phyloP scores from a whole-genome alignment of 129 eudicot species.

The Tagetes patula region DNA sequence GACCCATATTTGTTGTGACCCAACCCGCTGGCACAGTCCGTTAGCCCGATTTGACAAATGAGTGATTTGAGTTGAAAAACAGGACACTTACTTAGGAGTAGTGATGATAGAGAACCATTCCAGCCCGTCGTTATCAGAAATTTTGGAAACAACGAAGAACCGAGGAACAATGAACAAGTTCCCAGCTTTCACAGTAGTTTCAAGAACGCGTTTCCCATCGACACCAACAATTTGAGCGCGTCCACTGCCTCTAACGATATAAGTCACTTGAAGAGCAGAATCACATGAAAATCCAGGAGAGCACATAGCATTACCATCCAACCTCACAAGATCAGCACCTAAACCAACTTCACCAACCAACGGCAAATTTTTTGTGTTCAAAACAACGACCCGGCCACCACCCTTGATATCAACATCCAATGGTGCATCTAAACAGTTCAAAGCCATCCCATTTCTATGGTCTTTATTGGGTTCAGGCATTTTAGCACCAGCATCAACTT shows the following conservation, averaged over 20 bases:
- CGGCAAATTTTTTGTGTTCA: constrained; percentile 84
- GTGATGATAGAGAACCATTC: constrained; percentile 91
- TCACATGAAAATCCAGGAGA: constrained; percentile 94
- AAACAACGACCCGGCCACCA: constrained; percentile 74
- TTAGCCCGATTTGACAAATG: not conserved
- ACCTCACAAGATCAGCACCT: constrained; percentile 77
- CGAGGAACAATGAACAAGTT: constrained; percentile 75
- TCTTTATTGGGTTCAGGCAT: constrained; percentile 70
- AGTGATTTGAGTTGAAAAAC: not conserved
- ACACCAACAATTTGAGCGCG: constrained; percentile 84
- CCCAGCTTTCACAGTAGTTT: constrained; percentile 66
- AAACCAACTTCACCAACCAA: constrained; percentile 86
- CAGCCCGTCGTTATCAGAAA: constrained; percentile 64
- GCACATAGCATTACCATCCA: constrained; percentile 78
- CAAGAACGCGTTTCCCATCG: constrained; percentile 78
- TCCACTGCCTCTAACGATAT: constrained; percentile 77
- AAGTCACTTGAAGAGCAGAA: constrained; percentile 75
- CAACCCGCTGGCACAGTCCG: not conserved
- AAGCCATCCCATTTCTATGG: constrained; percentile 57
- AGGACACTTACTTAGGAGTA: constrained; percentile 69
- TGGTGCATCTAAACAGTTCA: constrained; percentile 80
- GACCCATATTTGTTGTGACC: not conserved
- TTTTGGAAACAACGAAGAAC: constrained; percentile 82
- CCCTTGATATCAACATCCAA: constrained; percentile 78
- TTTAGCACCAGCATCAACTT: constrained; percentile 48